Base-by-base conservation (phyloP, 2,329 filamentous ascomycete genomes). In the Colletotrichum sp. region DNA sequence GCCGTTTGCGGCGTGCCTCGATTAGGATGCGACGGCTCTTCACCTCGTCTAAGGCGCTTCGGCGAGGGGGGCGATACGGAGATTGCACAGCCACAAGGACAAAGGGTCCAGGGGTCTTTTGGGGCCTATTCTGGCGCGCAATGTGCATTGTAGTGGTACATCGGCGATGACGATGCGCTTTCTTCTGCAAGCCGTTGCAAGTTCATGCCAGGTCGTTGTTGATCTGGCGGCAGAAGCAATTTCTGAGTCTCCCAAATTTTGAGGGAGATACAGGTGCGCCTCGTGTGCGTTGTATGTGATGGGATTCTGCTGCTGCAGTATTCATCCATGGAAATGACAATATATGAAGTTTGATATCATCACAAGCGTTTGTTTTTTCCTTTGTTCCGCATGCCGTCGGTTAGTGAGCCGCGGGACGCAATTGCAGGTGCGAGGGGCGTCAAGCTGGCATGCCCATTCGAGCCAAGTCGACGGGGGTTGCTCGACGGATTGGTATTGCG, bases 71-170 rank as follows among this genome's bases (percentile, higher is more conserved):
- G 75, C 71, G 63, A 63, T 68, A 66, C 66, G 72, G 72, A 67
- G 72, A 77, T 71, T 77, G 62, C 75, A 75, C 75, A 77, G 75
- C 75, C 75, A 77, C 75, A 75, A 25, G 25, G 52, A 13, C 25
- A 29, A 75, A 71, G 72, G 71, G 75, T 75, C 66, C 72, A 77
- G 75, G 74, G 71, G 61, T 75, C 39, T 63, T 52, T 49, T 5
- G 55, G 29, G 25, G 83, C 84, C 83, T 85, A 86, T 85, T 77
- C 66, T 78, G 75, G 52, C 36, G 80, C 27, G 55, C 19, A 39
- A 34, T 25, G 57, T 22, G n/a, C 25, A 44, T 61, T 62, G 55
- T 69, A 69, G 32, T 39, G 32, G 66, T 57, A 69, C 66, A 59
- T 61, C 32, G 66, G 66, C 30, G 49, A 39, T 27, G 44, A 34